Evolutionary conservation across 352 stramenopile genomes (phyloP).

Genomic region (Phytophthora uliginosa): DNA sequence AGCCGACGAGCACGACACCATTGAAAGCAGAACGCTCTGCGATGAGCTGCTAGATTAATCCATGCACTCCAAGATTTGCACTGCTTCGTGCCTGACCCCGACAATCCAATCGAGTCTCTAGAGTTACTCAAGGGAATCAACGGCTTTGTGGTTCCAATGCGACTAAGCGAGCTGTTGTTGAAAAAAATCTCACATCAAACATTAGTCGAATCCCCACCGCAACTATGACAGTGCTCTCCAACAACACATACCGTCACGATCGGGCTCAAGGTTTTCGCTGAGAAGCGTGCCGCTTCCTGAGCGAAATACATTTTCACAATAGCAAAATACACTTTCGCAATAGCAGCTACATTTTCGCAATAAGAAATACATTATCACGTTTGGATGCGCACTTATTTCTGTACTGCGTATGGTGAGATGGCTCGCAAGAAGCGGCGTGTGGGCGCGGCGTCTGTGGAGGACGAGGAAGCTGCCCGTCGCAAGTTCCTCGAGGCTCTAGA

Average conservation of each 20-base stretch:
- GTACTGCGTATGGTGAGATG: not conserved
- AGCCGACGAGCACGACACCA: not conserved
- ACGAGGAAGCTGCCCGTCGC: constrained; percentile 39
- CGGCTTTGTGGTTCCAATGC: no score
- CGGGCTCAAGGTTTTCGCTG: not conserved
- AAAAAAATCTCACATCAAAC: no score
- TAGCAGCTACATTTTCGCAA: not conserved
- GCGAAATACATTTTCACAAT: constrained; percentile 9
- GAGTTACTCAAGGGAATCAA: no score
- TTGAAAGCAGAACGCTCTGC: constrained; percentile 17
- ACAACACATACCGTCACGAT: constrained; percentile 25
- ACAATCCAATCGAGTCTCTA: no score
- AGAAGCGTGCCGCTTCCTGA: no score
- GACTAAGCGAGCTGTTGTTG: no score
- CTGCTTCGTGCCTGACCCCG: no score
- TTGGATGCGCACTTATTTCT: not conserved
- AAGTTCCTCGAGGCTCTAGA: constrained; percentile 72
- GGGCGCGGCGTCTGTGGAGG: constrained; percentile 5
- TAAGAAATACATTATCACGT: not conserved
- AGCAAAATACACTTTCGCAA: not conserved
- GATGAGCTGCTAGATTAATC: no score
- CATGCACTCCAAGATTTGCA: no score
- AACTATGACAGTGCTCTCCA: not conserved
- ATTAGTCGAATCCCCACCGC: not conserved
- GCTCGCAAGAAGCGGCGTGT: constrained; percentile 44